A percentile compares a stretch with the other conserved stretches of the same genome.
These are phyloP conservation scores for Ceratorhiza oryzae-sativae DNA, from an alignment of 1,284 basidiomycete species.

Conservation along the genomic window DNA sequence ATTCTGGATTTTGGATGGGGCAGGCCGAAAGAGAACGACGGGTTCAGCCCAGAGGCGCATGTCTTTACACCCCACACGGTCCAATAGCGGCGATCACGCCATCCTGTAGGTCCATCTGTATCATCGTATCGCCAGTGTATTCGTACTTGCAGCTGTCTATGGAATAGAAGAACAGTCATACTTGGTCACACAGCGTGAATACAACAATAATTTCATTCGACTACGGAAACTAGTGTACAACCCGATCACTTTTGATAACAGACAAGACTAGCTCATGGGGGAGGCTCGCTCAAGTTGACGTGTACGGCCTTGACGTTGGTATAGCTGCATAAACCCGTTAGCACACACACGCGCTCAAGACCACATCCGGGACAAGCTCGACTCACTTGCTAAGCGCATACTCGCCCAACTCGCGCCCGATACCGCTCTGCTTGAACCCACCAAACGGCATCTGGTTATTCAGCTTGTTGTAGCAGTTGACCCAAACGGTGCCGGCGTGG, in stretches of 20 bases:
- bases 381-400: slow-evolving; percentile 75
- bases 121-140: too few species aligned
- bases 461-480: slow-evolving; percentile 78
- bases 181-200: too few species aligned
- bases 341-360: background rate
- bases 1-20: slow-evolving; percentile 67
- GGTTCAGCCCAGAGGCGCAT: background rate
- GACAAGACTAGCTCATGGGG: slow-evolving; percentile 42
- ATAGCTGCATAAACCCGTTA: slow-evolving; percentile 63
- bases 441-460: slow-evolving; percentile 79
- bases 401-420: slow-evolving; percentile 86
- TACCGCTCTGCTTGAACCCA: slow-evolving; percentile 86
- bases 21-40: background rate
- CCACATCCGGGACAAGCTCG: slow-evolving; percentile 19
- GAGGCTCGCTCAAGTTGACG: slow-evolving; percentile 63
- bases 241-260: background rate
- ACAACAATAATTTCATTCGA: slow-evolving; percentile 1
- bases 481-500: slow-evolving; percentile 84
- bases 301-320: slow-evolving; percentile 85
- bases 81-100: background rate
- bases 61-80: background rate
- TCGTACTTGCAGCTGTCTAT: too few species aligned
- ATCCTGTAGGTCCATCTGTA: too few species aligned
- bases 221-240: background rate
- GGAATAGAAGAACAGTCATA: too few species aligned